Base-by-base conservation (phyloP, 495 filamentous ascomycete species). In the Elaphomyces granulatus region DNA sequence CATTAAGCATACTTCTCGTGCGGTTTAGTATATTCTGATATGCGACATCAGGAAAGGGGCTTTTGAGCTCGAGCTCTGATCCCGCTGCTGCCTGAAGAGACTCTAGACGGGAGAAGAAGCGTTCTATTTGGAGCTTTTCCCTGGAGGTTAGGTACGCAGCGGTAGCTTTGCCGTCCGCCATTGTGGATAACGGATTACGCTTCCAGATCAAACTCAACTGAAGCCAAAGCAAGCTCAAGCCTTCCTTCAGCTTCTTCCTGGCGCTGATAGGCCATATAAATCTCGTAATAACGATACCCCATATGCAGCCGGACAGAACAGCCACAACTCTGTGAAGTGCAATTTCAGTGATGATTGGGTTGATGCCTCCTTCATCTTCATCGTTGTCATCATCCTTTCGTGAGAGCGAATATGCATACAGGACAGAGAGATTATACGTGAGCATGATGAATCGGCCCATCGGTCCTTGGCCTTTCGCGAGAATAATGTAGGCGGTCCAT, bases 141-240 rank as follows among this genome's bases (percentile, higher is more conserved):
- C 78, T 71, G 1, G 84, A 71, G 45, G 77, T 79, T 69, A 94
- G 81, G 54, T 93, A 95, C 8, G 72, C 64, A 15, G 76, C 64
- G 8, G 61, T 59, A 37, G 67, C 53, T 32, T 59, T 56, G 14
- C 60, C 62, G 28, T 74, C 68, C 1, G 83, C 67, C 20, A 92
- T 71, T 10, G 71, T 72, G 1, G 80, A 77, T 12, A 98, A 64
- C 0, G 90, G 90, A n/a, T 90, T 87, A n/a, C 83, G 75, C 54
- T 83, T 87, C 90, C 90, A 98, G 40, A 95, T 82, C 14, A 96
- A 66, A n/a, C 81, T 81, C 82, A 98, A 85, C 26, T 87, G 78
- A 10, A 98, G 68, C 76, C 88, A 94, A 8, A 98, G 67, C 20
- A 92, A 63, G 40, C 79, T 80, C 20, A 94, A 66, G 9, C 86